phyloP scores from a whole-genome alignment of 1,284 basidiomycete genomes.

The Athelia sp. region DNA sequence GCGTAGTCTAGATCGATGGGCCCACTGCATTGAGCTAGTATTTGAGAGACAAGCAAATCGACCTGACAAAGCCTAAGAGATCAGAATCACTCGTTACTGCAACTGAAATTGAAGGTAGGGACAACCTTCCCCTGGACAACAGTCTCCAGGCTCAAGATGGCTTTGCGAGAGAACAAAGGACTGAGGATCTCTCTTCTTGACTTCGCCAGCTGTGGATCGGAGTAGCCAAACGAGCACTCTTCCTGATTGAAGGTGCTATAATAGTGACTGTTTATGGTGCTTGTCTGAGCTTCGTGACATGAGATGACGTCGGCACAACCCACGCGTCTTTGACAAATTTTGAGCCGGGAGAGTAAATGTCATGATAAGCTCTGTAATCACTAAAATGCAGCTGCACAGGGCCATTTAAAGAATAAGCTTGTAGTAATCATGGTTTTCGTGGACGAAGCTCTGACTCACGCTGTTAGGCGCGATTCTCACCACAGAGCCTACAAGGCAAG shows the following conservation, averaged over 20 bases:
- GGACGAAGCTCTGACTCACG: too few relatives aligned
- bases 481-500: constrained; percentile 13
- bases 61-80: constrained; percentile 11
- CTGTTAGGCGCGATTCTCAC: constrained; percentile 19
- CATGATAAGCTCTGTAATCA: constrained; percentile 23
- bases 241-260: constrained; percentile 28
- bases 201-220: constrained; percentile 25
- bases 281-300: neutral
- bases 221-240: constrained; percentile 26
- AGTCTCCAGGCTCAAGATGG: neutral
- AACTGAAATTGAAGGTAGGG: too few relatives aligned
- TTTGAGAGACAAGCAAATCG: constrained; percentile 11
- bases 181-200: constrained; percentile 9
- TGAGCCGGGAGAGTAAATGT: constrained; percentile 26
- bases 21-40: constrained; percentile 9
- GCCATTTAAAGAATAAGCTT: neutral
- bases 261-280: constrained; percentile 10
- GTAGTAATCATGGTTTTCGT: too few relatives aligned
- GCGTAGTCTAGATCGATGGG: constrained; percentile 15
- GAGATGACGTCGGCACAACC: neutral
- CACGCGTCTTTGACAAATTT: constrained; percentile 24
- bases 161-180: neutral
- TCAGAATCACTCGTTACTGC: too few relatives aligned
- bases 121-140: constrained; percentile 1
- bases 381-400: constrained; percentile 30